Evolutionary conservation across 306 rosid genomes (phyloP).

Genomic region (Cicer cuneatum): DNA sequence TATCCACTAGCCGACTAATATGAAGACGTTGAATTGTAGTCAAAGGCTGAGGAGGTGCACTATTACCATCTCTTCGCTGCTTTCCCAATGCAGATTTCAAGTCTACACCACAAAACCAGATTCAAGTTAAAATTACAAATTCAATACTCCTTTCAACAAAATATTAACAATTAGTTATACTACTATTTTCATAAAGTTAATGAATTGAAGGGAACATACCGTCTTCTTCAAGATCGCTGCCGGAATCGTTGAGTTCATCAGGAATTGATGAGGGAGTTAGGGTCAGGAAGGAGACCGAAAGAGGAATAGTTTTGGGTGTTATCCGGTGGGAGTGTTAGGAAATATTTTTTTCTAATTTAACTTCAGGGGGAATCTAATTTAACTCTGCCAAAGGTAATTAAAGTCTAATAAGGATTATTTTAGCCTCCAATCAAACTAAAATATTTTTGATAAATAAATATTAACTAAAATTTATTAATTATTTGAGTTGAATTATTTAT

Average conservation of each 20-base stretch:
- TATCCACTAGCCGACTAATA: conserved; percentile 63
- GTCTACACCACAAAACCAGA: conserved; percentile 53
- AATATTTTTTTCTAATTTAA: too few relatives aligned
- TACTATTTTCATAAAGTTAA: neutral
- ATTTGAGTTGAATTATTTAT: too few relatives aligned
- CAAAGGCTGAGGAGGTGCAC: conserved; percentile 66
- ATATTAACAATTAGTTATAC: neutral
- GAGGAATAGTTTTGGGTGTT: conserved; percentile 67
- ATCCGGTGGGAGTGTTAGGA: neutral
- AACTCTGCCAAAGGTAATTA: too few relatives aligned
- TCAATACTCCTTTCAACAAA: neutral
- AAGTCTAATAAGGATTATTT: too few relatives aligned
- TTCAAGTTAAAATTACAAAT: neutral
- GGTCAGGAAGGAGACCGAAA: conserved; percentile 78
- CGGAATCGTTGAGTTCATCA: conserved; percentile 49
- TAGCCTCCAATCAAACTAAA: too few relatives aligned
- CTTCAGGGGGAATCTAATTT: too few relatives aligned
- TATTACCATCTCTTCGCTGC: conserved; percentile 81
- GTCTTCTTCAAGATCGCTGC: conserved; percentile 91
- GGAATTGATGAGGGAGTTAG: conserved; percentile 67
- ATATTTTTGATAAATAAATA: too few relatives aligned
- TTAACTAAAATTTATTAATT: too few relatives aligned
- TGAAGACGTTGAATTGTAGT: conserved; percentile 78
- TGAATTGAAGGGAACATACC: conserved; percentile 45
- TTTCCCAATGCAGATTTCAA: conserved; percentile 85